A percentile compares a stretch with the other conserved stretches of the same genome.
Evolutionary conservation across 768 basidiomycete genomes (phyloP).

Genomic region (Boletus huronensis): DNA sequence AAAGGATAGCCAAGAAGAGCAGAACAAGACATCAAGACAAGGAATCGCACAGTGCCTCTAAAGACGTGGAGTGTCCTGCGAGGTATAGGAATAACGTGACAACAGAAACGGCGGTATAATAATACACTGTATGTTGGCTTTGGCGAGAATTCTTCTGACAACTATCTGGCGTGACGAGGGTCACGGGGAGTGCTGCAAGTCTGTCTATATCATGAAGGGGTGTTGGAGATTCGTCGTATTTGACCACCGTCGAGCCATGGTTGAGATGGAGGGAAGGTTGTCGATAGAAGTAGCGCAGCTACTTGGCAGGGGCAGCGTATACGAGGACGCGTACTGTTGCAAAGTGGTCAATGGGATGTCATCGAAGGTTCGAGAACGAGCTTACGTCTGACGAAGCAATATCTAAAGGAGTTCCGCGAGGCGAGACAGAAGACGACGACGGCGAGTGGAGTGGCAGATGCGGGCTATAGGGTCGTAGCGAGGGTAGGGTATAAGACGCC

Average conservation of each 20-base stretch:
- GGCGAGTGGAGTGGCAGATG: conserved; percentile 28
- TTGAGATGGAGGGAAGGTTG: conserved; percentile 34
- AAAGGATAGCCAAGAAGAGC: conserved; percentile 26
- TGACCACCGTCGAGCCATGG: conserved; percentile 38
- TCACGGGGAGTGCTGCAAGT: conserved; percentile 8
- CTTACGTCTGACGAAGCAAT: conserved; percentile 27
- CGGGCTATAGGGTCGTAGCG: conserved; percentile 29
- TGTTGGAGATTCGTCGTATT: conserved; percentile 31
- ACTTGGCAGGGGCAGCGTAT: conserved; percentile 24
- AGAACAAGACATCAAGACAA: conserved; percentile 30
- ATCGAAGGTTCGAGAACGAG: neutral
- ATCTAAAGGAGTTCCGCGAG: conserved; percentile 27
- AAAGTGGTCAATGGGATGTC: conserved; percentile 3
- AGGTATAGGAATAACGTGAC: conserved; percentile 13
- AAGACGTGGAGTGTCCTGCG: neutral
- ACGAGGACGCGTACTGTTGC: conserved; percentile 21
- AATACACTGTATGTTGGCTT: conserved; percentile 16
- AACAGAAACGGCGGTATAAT: neutral
- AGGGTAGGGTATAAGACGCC: conserved; percentile 28
- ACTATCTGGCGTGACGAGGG: neutral
- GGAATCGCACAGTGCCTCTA: neutral
- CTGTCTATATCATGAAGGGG: conserved; percentile 36
- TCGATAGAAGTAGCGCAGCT: conserved; percentile 32
- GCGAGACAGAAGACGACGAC: conserved; percentile 23
- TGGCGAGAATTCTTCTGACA: conserved; percentile 8